These are phyloP conservation scores for Aspergillus hiratsukae DNA, from an alignment of 2,329 filamentous ascomycete genomes.

Conservation along the genomic window DNA sequence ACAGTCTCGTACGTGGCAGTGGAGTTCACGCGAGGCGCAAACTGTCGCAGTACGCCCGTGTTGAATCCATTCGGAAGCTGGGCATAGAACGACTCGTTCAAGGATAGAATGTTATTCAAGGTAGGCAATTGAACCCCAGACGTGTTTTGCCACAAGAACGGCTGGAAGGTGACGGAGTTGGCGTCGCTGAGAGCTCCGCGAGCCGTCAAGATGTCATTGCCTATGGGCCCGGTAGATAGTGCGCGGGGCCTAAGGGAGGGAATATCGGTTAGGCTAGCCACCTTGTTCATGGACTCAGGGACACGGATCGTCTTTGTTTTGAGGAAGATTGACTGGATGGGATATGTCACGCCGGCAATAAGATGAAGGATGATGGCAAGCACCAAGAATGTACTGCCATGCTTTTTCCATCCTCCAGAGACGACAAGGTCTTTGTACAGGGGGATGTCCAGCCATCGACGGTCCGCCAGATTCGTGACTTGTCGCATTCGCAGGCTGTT, in stretches of 20 bases:
- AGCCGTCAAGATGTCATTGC: neutral
- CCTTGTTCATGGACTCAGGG: neutral
- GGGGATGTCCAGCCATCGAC: constrained; percentile 15
- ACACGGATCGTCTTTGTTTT: constrained; percentile 6
- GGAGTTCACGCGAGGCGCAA: constrained; percentile 26
- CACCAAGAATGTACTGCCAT: constrained; percentile 19
- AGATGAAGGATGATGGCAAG: constrained; percentile 17
- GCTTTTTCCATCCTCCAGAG: constrained; percentile 12
- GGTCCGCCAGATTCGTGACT: constrained; percentile 19
- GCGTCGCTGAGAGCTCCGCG: neutral
- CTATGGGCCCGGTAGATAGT: neutral
- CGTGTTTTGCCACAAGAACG: neutral
- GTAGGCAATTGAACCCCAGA: neutral
- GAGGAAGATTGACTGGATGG: constrained; percentile 19
- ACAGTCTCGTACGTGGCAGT: constrained; percentile 16
- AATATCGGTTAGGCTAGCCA: neutral
- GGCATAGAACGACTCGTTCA: constrained; percentile 21
- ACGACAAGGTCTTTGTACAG: constrained; percentile 1
- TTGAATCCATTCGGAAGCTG: constrained; percentile 17
- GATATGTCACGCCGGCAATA: constrained; percentile 19
- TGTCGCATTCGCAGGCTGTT: constrained; percentile 16
- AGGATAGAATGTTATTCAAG: constrained; percentile 4
- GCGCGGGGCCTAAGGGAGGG: neutral
- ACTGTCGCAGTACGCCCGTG: constrained; percentile 27
- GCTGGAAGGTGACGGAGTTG: neutral